Evolutionary conservation across 257 asterid genomes (phyloP), one percentile per base, ranked within the genome.

Genomic region (Ilex aquifolium): DNA sequence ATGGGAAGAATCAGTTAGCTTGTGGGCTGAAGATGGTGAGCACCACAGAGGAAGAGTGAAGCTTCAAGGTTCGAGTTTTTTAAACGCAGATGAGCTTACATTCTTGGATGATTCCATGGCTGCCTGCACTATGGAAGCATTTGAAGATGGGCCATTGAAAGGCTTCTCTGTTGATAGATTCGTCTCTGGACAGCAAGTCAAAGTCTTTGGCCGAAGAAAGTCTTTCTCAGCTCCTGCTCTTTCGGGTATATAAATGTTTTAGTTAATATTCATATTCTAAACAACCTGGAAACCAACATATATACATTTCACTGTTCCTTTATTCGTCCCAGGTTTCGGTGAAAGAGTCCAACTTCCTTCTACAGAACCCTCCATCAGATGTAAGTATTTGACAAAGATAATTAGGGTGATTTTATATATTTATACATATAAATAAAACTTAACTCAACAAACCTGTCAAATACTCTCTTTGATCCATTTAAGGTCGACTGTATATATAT

Each of bases 1-100:
- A 59, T 80, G 85, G 85, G 85, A 80, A 56, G 85, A 80, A 61
- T 73, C 76, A 0, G 78, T 80, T 55, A 80, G 75, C 59, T 60
- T 80, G 15, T 79, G 85, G 85, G 85, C 72, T 11, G 85, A 79
- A 70, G 85, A 79, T 55, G 77, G 78, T 3, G 85, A 76, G 21
- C 70, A 67, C 59, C 75, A 73, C 7, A 70, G 79, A 30, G 85
- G 85, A 10, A 66, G 85, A 58, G 64, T 79, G 30, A 76, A 76
- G 65, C 27, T 76, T 29, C 72, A 71, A 53, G 79, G 77, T 1
- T 64, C 72, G 8, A 76, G 77, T 48, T 79, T 79, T 52, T 36
- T 79, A 30, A 73, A 73, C 27, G 85, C 85, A 54, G 85, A 79
- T 60, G 85, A 79, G 56, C 30, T 79, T 39, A 36, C 79, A 15